Percentiles rank a stretch among this genome's conserved stretches.
Conservation (phyloP, 2,329 filamentous ascomycete species). For the Fusarium begoniae region DNA sequence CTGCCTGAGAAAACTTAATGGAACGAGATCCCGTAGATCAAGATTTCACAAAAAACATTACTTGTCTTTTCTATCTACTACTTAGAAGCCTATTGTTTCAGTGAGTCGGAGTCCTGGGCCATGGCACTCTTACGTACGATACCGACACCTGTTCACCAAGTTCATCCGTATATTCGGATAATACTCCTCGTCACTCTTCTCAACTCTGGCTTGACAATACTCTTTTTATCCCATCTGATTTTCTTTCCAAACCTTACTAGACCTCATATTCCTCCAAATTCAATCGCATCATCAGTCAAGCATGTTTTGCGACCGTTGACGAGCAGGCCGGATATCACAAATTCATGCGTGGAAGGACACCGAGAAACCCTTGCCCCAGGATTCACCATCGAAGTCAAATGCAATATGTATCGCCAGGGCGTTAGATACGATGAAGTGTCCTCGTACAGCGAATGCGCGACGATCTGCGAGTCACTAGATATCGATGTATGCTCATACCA, state of each 20-base stretch:
- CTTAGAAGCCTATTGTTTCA: too few relatives aligned
- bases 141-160: not conserved
- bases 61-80: too few relatives aligned
- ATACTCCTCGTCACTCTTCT: not conserved
- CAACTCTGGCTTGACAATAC: not conserved
- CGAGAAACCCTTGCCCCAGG: not conserved
- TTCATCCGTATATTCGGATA: not conserved
- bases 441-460: not conserved
- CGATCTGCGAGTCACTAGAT: not conserved
- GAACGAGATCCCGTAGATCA: not conserved
- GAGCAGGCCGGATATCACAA: not conserved
- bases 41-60: not conserved
- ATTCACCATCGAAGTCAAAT: not conserved
- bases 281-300: not conserved
- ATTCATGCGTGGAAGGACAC: not conserved
- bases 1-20: not conserved
- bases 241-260: not conserved
- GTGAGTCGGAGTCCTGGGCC: accelerated
- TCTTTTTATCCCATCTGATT: not conserved
- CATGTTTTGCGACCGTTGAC: not conserved
- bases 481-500: slow-evolving; percentile 1
- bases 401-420: not conserved
- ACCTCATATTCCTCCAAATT: accelerated
- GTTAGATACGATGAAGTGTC: not conserved
- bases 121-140: not conserved